Conservation (phyloP, 352 stramenopile species). For the Phytopythium chamaehyphon region DNA sequence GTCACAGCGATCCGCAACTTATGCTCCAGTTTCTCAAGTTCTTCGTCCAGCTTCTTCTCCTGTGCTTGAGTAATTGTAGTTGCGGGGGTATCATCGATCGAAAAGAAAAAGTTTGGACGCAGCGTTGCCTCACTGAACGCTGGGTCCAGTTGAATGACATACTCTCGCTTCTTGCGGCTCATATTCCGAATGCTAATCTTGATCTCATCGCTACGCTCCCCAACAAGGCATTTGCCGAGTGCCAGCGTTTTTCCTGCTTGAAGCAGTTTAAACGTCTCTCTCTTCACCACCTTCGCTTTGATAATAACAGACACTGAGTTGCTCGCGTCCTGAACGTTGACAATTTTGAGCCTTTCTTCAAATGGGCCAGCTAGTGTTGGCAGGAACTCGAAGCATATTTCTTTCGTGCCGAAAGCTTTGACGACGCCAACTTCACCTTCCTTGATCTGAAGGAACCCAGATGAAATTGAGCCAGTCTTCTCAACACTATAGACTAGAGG, state of each 20-base stretch:
- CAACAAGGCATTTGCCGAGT: constrained; percentile 79
- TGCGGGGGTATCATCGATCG: constrained; percentile 75
- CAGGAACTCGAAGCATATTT: constrained; percentile 89
- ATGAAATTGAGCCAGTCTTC: constrained; percentile 90
- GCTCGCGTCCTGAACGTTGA: constrained; percentile 87
- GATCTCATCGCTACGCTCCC: constrained; percentile 78
- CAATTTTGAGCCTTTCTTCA: constrained; percentile 87
- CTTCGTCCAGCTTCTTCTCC: constrained; percentile 88
- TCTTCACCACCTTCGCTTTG: constrained; percentile 87
- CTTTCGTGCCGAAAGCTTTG: constrained; percentile 83
- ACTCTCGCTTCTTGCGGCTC: constrained; percentile 85
- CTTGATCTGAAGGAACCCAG: constrained; percentile 86
- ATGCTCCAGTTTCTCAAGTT: constrained; percentile 88
- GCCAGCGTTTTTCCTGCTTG: constrained; percentile 83
- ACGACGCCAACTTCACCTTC: constrained; percentile 84
- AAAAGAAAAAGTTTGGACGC: constrained; percentile 80
- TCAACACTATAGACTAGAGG: constrained; percentile 84
- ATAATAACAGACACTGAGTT: constrained; percentile 88
- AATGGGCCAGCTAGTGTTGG: constrained; percentile 82
- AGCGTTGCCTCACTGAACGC: constrained; percentile 59
- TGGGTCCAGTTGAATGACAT: constrained; percentile 82
- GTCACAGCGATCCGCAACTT: constrained; percentile 86
- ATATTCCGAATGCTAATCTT: constrained; percentile 87
- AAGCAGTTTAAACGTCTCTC: constrained; percentile 87
- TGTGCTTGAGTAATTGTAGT: constrained; percentile 85